Conservation (phyloP, 257 asterid species). For the Catharanthus roseus region DNA sequence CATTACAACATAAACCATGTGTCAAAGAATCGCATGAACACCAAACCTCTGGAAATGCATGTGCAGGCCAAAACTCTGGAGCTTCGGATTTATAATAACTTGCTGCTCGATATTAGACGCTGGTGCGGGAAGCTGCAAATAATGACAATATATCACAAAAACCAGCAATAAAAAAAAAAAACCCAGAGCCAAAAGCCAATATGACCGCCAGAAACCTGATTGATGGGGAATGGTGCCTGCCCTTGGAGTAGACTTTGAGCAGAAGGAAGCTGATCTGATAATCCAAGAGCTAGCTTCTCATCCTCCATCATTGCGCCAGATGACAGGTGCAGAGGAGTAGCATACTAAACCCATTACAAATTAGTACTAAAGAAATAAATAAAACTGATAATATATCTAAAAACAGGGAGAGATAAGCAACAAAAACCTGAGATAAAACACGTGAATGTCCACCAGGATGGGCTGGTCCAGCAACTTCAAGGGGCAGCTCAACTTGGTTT, state of each 20-base stretch:
- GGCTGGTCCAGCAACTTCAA: conserved; percentile 48
- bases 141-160: conserved; percentile 13
- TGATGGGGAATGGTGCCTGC: conserved; percentile 61
- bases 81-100: conserved; percentile 76
- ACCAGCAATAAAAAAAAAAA: conserved; percentile 3
- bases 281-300: conserved; percentile 67
- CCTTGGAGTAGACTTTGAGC: conserved; percentile 63
- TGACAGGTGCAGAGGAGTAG: conserved; percentile 56
- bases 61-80: conserved; percentile 61
- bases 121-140: conserved; percentile 63
- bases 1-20: conserved; percentile 1
- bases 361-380: background rate
- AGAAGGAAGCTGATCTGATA: conserved; percentile 82
- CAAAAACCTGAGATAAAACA: conserved; percentile 56
- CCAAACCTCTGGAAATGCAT: conserved; percentile 84
- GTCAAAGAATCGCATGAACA: background rate
- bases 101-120: conserved; percentile 83
- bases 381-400: background rate
- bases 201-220: conserved; percentile 48
- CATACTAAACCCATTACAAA: conserved; percentile 47
- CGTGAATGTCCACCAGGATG: conserved; percentile 73
- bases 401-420: conserved; percentile 10
- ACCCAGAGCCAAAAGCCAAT: conserved; percentile 10
- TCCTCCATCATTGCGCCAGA: conserved; percentile 69
- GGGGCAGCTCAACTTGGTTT: conserved; percentile 71